Evolutionary conservation across 164 flowering plant genomes (phyloP), one percentile per base, ranked within the genome.

Genomic region (Brasenia schreberi): DNA sequence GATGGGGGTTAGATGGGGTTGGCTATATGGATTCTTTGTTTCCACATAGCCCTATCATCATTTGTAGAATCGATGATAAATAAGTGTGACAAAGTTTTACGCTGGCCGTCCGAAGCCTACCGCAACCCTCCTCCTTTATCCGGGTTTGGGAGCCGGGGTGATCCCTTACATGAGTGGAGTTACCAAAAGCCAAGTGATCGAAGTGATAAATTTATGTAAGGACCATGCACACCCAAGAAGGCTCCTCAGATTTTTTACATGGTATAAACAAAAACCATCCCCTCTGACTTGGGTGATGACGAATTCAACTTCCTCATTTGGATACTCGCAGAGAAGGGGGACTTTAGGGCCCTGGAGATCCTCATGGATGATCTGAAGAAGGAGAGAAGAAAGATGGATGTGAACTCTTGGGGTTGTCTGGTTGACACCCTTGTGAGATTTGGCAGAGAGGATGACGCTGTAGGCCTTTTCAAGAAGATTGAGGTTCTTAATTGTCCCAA

Each of bases 381-480:
- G 66, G 87, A 85, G 68, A 72, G 71, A 11, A 69, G 89, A 39
- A 76, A 39, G 42, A 78, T 88, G 88, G 87, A 85, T 60, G 59
- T 63, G 0, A 77, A 69, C 49, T 84, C 89, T 33, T 90, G 82
- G 73, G 43, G 83, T 63, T 18, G 78, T 66, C 82, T 88, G 5
- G 87, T 85, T 14, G 87, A 86, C 71, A 66, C 77, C 14, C 75
- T 88, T 68, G 86, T 90, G 18, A 84, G 78, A 61, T 39, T 78
- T 42, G 86, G 88, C 18, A 82, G 76, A 75, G 90, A 82, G 75
- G 88, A 87, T 68, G 81, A 87, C 16, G 97, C 92, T 14, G 71
- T 88, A 70, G 85, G 91, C 14, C 68, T 88, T 42, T 88, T 88
- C 70, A 90, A 88, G 81, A 88, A 79, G 79, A 77, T 85, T 78